Evolutionary conservation across 1,284 basidiomycete genomes (phyloP).

Genomic region (Cystobasidium slooffiae): DNA sequence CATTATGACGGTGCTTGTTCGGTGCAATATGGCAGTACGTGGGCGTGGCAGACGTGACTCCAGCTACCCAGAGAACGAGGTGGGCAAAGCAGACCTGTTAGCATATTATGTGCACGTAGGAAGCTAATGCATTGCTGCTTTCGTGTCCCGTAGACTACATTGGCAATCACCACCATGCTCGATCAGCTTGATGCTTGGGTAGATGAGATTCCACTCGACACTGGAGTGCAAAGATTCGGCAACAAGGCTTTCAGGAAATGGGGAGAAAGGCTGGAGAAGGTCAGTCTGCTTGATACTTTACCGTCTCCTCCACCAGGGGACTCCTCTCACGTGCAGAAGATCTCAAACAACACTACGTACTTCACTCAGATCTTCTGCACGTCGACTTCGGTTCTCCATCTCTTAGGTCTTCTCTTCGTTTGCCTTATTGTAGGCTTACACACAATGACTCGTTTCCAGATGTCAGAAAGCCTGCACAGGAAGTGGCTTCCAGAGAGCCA

Average conservation of each 20-base stretch:
- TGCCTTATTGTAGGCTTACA: too few species aligned
- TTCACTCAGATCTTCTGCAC: neutral
- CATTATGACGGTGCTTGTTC: conserved; percentile 53
- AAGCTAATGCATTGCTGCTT: neutral
- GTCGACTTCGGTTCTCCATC: too few species aligned
- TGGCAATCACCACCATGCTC: conserved; percentile 65
- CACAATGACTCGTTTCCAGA: neutral
- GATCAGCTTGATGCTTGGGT: conserved; percentile 77
- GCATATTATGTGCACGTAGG: neutral
- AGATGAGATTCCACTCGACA: conserved; percentile 75
- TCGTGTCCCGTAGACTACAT: conserved; percentile 60
- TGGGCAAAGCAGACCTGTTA: conserved; percentile 13
- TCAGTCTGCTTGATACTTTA: conserved; percentile 55
- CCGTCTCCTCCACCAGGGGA: neutral
- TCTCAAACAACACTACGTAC: too few species aligned
- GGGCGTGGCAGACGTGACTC: conserved; percentile 49
- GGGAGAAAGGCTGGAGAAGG: conserved; percentile 78
- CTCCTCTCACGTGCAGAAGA: too few species aligned
- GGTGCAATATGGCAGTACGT: conserved; percentile 54
- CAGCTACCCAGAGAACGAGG: conserved; percentile 41
- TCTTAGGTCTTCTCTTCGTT: too few species aligned
- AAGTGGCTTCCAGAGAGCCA: conserved; percentile 9
- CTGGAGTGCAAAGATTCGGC: conserved; percentile 88
- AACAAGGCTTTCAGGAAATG: conserved; percentile 90
- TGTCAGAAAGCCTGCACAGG: conserved; percentile 6